phyloP scores from a whole-genome alignment of 768 basidiomycete genomes.

The Inosperma sp. region DNA sequence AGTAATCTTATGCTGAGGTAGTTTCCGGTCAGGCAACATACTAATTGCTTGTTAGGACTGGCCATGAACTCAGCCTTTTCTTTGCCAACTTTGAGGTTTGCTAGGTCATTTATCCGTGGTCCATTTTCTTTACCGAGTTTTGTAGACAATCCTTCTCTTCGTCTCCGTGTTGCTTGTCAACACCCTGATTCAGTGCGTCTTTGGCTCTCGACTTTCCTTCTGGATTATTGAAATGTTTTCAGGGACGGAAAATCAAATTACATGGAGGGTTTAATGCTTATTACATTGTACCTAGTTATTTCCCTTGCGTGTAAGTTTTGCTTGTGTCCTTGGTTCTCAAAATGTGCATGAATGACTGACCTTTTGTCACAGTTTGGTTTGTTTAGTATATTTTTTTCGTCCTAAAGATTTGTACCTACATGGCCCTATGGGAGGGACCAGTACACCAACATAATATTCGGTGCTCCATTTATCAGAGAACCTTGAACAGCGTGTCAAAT shows the following conservation, averaged over 20 bases:
- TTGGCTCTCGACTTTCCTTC: neutral
- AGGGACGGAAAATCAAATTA: constrained; percentile 86
- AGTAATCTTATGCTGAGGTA: constrained; percentile 27
- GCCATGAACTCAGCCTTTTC: constrained; percentile 72
- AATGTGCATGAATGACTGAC: neutral
- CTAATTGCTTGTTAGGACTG: constrained; percentile 38
- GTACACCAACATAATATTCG: too few relatives aligned
- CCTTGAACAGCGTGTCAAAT: too few relatives aligned
- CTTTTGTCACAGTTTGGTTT: constrained; percentile 26
- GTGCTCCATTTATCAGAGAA: too few relatives aligned
- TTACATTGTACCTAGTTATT: constrained; percentile 74
- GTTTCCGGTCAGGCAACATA: constrained; percentile 4
- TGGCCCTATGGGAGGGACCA: too few relatives aligned
- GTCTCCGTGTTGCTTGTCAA: constrained; percentile 87
- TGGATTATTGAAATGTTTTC: constrained; percentile 7
- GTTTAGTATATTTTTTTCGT: constrained; percentile 13
- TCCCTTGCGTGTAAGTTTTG: constrained; percentile 63
- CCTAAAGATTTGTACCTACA: neutral
- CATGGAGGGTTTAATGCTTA: constrained; percentile 82
- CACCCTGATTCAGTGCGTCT: constrained; percentile 64
- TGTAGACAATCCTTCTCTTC: constrained; percentile 78
- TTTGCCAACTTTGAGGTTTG: constrained; percentile 81
- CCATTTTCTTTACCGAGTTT: neutral
- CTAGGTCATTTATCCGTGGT: neutral
- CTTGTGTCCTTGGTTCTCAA: neutral